A percentile compares a stretch with the other conserved stretches of the same genome.
Evolutionary conservation across 495 filamentous ascomycete species (phyloP).

Genomic region (Penicillium macrosclerotiorum): DNA sequence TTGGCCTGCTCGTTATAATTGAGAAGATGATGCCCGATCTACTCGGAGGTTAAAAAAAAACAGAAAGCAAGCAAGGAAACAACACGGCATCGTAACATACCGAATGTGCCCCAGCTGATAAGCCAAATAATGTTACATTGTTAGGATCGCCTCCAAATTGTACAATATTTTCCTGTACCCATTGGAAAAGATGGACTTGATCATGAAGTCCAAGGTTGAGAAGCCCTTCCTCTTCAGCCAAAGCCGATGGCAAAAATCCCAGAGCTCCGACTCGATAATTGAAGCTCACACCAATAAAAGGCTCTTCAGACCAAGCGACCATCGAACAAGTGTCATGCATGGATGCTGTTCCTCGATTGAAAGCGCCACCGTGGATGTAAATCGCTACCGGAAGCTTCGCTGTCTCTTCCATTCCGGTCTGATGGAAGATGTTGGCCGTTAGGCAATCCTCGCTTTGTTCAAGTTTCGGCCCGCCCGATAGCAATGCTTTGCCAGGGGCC

Average conservation of each 20-base stretch:
- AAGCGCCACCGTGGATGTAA: conserved; percentile 46
- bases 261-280: conserved; percentile 62
- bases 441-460: conserved; percentile 54
- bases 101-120: conserved; percentile 63
- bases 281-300: conserved; percentile 59
- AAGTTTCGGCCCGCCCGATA: conserved; percentile 20
- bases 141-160: conserved; percentile 59
- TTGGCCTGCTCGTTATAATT: conserved; percentile 35
- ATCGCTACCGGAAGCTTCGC: conserved; percentile 55
- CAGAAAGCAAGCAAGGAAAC: background rate
- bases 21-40: conserved; percentile 67
- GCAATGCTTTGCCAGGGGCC: conserved; percentile 26
- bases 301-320: conserved; percentile 52
- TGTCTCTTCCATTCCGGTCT: conserved; percentile 24
- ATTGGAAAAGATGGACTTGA: conserved; percentile 56
- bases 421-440: conserved; percentile 52
- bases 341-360: conserved; percentile 34
- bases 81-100: conserved; percentile 24
- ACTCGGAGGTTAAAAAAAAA: background rate
- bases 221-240: conserved; percentile 51
- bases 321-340: conserved; percentile 47
- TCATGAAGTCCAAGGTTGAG: conserved; percentile 65
- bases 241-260: conserved; percentile 56
- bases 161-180: conserved; percentile 59
- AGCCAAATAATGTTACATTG: conserved; percentile 63